Percentiles rank a stretch among this genome's conserved stretches.
phyloP scores from a whole-genome alignment of 1,139 yeast genomes.

The Geotrichum klebahnii region DNA sequence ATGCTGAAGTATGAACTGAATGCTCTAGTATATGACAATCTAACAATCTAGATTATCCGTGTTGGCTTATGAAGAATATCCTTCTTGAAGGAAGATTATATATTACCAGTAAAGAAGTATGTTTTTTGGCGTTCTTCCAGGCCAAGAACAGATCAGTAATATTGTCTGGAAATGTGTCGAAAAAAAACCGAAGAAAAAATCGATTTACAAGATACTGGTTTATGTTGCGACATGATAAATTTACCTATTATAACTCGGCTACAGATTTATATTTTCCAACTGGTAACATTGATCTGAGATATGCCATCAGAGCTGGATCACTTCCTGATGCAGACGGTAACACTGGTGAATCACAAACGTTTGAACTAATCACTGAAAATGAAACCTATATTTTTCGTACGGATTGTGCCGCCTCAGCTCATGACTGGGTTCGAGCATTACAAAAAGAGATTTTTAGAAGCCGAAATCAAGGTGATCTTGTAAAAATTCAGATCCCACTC shows the following conservation, averaged over 20 bases:
- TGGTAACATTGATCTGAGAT: slow-evolving; percentile 65
- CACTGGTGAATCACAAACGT: slow-evolving; percentile 29
- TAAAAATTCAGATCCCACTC: slow-evolving; percentile 74
- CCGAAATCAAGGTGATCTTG: slow-evolving; percentile 66
- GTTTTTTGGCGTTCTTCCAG: slow-evolving; percentile 80
- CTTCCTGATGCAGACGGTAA: slow-evolving; percentile 34
- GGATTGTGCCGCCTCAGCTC: slow-evolving; percentile 67
- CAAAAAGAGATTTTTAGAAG: slow-evolving; percentile 75
- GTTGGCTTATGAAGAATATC: slow-evolving; percentile 81
- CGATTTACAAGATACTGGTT: slow-evolving; percentile 63
- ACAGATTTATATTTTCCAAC: slow-evolving; percentile 80
- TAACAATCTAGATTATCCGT: slow-evolving; percentile 46
- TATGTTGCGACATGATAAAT: slow-evolving; percentile 61
- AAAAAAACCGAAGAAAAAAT: slow-evolving; percentile 32
- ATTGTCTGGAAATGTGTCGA: slow-evolving; percentile 46
- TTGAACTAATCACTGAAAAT: slow-evolving; percentile 47
- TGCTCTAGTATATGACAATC: slow-evolving; percentile 27
- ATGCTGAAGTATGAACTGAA: too few species aligned
- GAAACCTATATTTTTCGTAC: slow-evolving; percentile 65
- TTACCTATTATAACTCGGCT: slow-evolving; percentile 64
- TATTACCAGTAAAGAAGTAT: slow-evolving; percentile 58
- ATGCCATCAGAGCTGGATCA: slow-evolving; percentile 59
- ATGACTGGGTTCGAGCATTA: slow-evolving; percentile 71
- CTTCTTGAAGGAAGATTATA: slow-evolving; percentile 81
- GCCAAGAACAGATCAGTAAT: slow-evolving; percentile 41